Percentiles rank a stretch among this genome's conserved stretches.
These are phyloP conservation scores for Polyporus arcularius DNA, from an alignment of 768 basidiomycete genomes.

Conservation along the genomic window DNA sequence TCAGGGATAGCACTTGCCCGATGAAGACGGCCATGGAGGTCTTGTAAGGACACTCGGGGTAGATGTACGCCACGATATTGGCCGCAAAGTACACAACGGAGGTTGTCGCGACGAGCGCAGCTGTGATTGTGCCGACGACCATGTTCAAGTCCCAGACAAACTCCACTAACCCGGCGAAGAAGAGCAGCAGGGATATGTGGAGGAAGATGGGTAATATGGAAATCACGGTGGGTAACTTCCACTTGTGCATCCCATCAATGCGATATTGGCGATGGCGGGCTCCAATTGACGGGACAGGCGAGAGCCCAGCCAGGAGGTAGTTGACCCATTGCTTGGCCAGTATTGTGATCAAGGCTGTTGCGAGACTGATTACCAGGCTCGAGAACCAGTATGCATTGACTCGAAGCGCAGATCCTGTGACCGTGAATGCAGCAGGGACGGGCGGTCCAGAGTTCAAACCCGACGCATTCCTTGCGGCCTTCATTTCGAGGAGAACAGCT, in stretches of 20 bases:
- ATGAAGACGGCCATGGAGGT: constrained; percentile 16
- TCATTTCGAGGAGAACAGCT: background rate
- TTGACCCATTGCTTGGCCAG: constrained; percentile 52
- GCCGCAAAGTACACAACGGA: constrained; percentile 16
- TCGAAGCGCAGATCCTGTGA: constrained; percentile 35
- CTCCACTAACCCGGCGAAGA: constrained; percentile 49
- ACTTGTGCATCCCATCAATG: constrained; percentile 39
- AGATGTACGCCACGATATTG: constrained; percentile 17
- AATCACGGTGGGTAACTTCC: constrained; percentile 41
- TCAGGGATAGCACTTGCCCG: background rate
- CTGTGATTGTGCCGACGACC: constrained; percentile 11
- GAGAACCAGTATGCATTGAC: constrained; percentile 46
- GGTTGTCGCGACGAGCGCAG: constrained; percentile 9
- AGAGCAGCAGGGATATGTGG: constrained; percentile 50
- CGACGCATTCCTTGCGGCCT: background rate
- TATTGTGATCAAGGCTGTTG: constrained; percentile 44
- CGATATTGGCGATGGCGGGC: constrained; percentile 45
- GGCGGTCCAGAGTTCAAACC: background rate
- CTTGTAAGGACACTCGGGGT: constrained; percentile 19
- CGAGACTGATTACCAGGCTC: constrained; percentile 39
- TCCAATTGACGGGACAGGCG: constrained; percentile 31
- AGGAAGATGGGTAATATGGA: constrained; percentile 46
- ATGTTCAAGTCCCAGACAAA: constrained; percentile 39
- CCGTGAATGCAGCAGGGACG: constrained; percentile 8
- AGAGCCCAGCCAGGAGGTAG: constrained; percentile 35